Percentiles rank a stretch among this genome's conserved stretches.
Evolutionary conservation across 345 rosid genomes (phyloP).

Genomic region (Cardamine resedifolia): DNA sequence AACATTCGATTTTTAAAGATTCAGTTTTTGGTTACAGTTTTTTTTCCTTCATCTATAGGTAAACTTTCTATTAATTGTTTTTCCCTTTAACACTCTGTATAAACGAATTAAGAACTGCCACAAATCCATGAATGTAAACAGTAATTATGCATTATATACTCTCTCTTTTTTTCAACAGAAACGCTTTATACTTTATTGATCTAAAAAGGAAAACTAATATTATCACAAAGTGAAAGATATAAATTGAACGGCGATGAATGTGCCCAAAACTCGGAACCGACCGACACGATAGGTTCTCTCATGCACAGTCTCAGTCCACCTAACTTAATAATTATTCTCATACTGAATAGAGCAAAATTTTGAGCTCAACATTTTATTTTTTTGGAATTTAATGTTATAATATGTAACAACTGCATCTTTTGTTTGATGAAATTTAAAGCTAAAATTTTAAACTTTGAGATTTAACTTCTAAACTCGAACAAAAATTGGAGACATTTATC

Average conservation of each 20-base stretch:
- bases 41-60: background rate
- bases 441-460: too few relatives aligned
- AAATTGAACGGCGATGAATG: conserved; percentile 5
- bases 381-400: too few relatives aligned
- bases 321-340: background rate
- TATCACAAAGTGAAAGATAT: background rate
- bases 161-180: background rate
- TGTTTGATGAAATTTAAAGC: too few relatives aligned
- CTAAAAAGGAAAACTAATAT: background rate
- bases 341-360: background rate
- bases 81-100: background rate
- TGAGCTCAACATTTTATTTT: background rate
- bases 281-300: conserved; percentile 26
- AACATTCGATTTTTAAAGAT: background rate
- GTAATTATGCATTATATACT: conserved; percentile 5
- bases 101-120: conserved; percentile 13
- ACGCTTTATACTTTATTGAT: background rate
- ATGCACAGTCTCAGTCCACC: conserved; percentile 8
- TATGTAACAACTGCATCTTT: too few relatives aligned
- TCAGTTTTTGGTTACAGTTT: background rate
- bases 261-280: conserved; percentile 14
- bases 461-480: too few relatives aligned
- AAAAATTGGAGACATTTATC: too few relatives aligned
- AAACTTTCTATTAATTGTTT: background rate
- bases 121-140: background rate